Evolutionary conservation across 306 rosid genomes (phyloP).

Genomic region (Sesbania bispinosa): DNA sequence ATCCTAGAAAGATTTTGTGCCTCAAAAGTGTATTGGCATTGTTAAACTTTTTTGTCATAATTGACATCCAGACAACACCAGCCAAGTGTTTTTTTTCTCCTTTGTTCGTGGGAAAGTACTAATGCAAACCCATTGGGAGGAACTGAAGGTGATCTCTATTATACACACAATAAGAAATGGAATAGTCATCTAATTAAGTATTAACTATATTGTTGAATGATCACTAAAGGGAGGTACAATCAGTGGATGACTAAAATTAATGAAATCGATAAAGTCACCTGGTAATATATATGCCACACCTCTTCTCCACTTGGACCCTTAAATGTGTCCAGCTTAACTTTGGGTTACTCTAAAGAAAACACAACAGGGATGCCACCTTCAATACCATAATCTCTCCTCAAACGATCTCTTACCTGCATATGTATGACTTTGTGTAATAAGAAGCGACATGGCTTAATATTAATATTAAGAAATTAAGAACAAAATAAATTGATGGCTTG

Average conservation of each 20-base stretch:
- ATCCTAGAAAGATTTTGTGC: too few species aligned
- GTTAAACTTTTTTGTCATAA: too few species aligned
- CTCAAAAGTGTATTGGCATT: too few species aligned
- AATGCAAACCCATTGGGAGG: background rate
- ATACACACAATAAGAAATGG: background rate
- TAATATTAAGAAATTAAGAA: slow-evolving; percentile 9
- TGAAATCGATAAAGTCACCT: slow-evolving; percentile 44
- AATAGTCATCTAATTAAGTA: background rate
- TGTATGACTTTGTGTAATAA: background rate
- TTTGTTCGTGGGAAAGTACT: too few species aligned
- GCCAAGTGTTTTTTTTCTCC: too few species aligned
- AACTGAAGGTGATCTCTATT: background rate
- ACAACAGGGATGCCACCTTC: slow-evolving; percentile 91
- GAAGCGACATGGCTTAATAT: slow-evolving; percentile 10
- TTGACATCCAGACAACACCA: too few species aligned
- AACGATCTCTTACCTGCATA: slow-evolving; percentile 78
- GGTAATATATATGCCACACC: slow-evolving; percentile 88
- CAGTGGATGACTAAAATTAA: slow-evolving; percentile 8
- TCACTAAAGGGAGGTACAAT: background rate
- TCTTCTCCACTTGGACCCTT: slow-evolving; percentile 81
- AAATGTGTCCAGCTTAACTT: slow-evolving; percentile 89
- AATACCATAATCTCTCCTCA: slow-evolving; percentile 76
- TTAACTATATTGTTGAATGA: background rate
- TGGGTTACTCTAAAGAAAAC: slow-evolving; percentile 90
- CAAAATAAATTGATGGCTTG: background rate